Evolutionary conservation across 257 asterid species (phyloP).

Genomic region (Ehretia macrophylla): DNA sequence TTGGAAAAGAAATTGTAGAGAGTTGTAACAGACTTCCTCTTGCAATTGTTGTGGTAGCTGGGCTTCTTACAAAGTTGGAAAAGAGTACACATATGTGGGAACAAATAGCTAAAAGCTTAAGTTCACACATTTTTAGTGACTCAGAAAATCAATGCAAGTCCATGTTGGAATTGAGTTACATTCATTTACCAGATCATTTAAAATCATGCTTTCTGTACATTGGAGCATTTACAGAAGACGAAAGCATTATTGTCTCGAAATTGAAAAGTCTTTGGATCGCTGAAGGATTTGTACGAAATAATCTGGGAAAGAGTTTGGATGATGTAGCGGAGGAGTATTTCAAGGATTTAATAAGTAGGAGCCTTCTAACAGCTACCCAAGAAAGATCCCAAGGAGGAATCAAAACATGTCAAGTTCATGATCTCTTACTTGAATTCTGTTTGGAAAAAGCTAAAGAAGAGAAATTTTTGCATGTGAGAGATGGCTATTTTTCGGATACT

Average conservation of each 20-base stretch:
- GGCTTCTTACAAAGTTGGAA: neutral
- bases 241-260: neutral
- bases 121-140: accelerated
- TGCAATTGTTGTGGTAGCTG: neutral
- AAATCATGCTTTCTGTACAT: constrained; percentile 1
- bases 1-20: neutral
- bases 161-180: constrained; percentile 3
- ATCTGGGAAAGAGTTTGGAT: neutral
- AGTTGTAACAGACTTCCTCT: neutral
- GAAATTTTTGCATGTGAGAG: neutral
- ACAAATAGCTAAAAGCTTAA: neutral
- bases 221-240: neutral
- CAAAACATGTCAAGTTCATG: neutral
- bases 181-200: constrained; percentile 1
- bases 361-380: neutral
- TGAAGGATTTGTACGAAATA: neutral
- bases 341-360: neutral
- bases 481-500: neutral
- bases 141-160: neutral
- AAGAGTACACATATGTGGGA: neutral
- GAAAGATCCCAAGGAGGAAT: neutral
- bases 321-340: neutral
- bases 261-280: constrained; percentile 1
- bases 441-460: neutral
- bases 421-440: neutral